These are phyloP conservation scores for Ogataea ganodermae DNA, from an alignment of 805 yeast genomes.

Conservation along the genomic window DNA sequence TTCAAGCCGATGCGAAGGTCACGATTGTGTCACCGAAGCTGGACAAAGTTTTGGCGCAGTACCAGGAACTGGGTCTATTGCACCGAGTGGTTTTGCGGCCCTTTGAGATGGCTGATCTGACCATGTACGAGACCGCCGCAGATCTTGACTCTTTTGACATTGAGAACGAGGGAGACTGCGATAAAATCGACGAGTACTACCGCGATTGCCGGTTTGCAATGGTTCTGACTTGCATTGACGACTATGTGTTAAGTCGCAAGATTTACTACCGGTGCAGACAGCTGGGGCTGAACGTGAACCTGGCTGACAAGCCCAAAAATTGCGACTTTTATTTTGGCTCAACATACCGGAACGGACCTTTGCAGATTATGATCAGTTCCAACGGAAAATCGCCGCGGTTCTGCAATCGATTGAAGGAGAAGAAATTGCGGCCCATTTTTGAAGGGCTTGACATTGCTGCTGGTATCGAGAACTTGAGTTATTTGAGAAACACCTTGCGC, in stretches of 20 bases:
- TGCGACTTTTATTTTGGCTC: slow-evolving; percentile 90
- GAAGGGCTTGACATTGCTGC: slow-evolving; percentile 45
- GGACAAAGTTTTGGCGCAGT: slow-evolving; percentile 37
- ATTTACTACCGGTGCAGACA: slow-evolving; percentile 54
- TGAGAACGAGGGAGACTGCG: slow-evolving; percentile 34
- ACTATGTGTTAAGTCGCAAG: slow-evolving; percentile 55
- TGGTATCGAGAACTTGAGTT: slow-evolving; percentile 63
- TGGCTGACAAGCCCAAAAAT: slow-evolving; percentile 80
- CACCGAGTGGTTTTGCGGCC: slow-evolving; percentile 43
- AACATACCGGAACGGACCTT: slow-evolving; percentile 66
- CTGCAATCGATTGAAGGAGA: slow-evolving; percentile 60
- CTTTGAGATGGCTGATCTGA: slow-evolving; percentile 49
- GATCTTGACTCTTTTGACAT: slow-evolving; percentile 26
- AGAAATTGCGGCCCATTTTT: slow-evolving; percentile 48
- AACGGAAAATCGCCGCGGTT: slow-evolving; percentile 82
- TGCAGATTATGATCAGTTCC: slow-evolving; percentile 81
- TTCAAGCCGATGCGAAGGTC: slow-evolving; percentile 69
- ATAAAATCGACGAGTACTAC: slow-evolving; percentile 38
- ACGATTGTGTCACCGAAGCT: slow-evolving; percentile 58
- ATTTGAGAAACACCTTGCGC: slow-evolving; percentile 53
- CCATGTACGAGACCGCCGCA: slow-evolving; percentile 44
- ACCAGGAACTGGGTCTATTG: slow-evolving; percentile 44
- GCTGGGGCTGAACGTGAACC: slow-evolving; percentile 62
- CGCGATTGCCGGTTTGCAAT: slow-evolving; percentile 51
- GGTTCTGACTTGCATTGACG: slow-evolving; percentile 76